Evolutionary conservation across 768 basidiomycete species (phyloP), one percentile per base, ranked within the genome.

Genomic region (Leccinum variicolor): DNA sequence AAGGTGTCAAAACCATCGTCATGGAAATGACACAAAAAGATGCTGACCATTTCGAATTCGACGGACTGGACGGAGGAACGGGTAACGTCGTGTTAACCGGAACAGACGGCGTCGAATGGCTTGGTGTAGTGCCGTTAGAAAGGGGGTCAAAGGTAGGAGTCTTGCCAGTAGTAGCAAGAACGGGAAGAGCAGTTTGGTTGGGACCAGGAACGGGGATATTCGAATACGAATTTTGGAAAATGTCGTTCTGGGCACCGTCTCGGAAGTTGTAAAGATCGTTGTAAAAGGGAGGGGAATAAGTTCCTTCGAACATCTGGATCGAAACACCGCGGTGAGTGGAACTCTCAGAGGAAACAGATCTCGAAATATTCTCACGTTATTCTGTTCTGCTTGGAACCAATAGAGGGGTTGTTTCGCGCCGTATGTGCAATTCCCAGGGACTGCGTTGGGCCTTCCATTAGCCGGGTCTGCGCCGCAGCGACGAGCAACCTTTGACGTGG

Each of bases 171-270:
- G 3, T 28, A 31, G 57, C 61, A 14, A 53, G 51, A n/a, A 66
- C 57, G 10, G 69, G 70, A 39, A 72, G 60, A 0, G 3, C 61
- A 1, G 62, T 70, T 52, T 71, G 69, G 43, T 68, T 57, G 3
- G 81, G 79, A 0, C 78, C 76, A 19, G 81, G 81, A 9, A 69
- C 65, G 0, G 81, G 81, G 1, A 83, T 66, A 31, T 50, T 73
- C 49, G 53, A 55, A 62, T 86, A 85, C 2, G 79, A 85, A 66
- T 84, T 79, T 52, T 76, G 72, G 68, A 91, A 90, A 59, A 90
- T 89, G 68, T 90, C 87, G 53, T 80, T 67, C 67, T 93, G 90
- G 0, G 88, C 75, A 9, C 90, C 89, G 65, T 92, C 84, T 10
- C 61, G 56, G 70, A 89, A 92, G 65, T 86, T 85, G 77, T 89